These are phyloP conservation scores for Apiospora koreana DNA, from an alignment of 2,329 filamentous ascomycete genomes.

Conservation along the genomic window DNA sequence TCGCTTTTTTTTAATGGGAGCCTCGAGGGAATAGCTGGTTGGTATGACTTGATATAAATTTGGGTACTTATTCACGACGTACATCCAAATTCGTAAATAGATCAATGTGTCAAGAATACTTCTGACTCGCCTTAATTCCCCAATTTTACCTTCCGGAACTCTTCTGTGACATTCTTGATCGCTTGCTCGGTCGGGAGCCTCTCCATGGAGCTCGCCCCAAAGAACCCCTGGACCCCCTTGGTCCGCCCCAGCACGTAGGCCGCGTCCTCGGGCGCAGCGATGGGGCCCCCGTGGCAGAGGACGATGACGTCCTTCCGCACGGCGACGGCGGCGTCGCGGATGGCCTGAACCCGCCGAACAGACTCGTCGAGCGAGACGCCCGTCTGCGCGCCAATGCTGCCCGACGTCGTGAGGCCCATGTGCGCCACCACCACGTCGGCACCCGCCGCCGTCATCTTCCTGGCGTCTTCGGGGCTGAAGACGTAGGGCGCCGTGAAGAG, in stretches of 20 bases:
- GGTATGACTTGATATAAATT: not conserved
- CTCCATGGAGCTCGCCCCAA: slow-evolving; percentile 70
- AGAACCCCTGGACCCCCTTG: slow-evolving; percentile 70
- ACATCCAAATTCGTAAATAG: not conserved
- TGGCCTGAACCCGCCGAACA: slow-evolving; percentile 61
- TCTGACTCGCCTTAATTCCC: not conserved
- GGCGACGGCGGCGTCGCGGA: slow-evolving; percentile 58
- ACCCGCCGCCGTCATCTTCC: slow-evolving; percentile 63
- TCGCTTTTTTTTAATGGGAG: not conserved
- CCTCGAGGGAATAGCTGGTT: not conserved
- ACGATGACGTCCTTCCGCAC: slow-evolving; percentile 63
- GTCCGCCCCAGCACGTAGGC: slow-evolving; percentile 62
- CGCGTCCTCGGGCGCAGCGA: slow-evolving; percentile 64
- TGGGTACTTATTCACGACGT: not conserved
- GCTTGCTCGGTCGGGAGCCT: slow-evolving; percentile 65
- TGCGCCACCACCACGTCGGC: slow-evolving; percentile 70
- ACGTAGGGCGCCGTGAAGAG: slow-evolving; percentile 71
- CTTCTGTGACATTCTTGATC: slow-evolving; percentile 47
- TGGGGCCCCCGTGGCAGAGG: slow-evolving; percentile 70
- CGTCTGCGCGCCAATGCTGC: slow-evolving; percentile 63
- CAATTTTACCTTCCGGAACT: slow-evolving; percentile 46
- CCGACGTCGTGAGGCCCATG: slow-evolving; percentile 66
- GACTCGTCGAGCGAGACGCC: slow-evolving; percentile 66
- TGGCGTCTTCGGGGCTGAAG: slow-evolving; percentile 63
- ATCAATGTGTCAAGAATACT: not conserved